phyloP scores from a whole-genome alignment of 352 stramenopile species.

The Poterioochromonas sp. region DNA sequence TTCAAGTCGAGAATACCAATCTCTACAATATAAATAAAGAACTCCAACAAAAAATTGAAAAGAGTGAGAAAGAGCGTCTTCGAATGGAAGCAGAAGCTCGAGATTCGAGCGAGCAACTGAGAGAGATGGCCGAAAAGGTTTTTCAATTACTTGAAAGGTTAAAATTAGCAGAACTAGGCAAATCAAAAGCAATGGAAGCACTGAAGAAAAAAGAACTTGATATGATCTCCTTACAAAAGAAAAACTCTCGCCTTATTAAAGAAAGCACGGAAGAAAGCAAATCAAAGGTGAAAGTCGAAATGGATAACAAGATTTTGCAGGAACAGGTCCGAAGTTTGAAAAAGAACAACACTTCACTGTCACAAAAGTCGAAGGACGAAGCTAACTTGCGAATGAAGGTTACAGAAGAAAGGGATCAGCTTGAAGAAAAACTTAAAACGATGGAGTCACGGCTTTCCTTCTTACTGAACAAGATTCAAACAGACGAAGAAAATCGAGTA shows the following conservation, averaged over 20 bases:
- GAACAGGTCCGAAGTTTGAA: slow-evolving; percentile 86
- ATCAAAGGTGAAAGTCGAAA: slow-evolving; percentile 77
- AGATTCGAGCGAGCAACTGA: slow-evolving; percentile 82
- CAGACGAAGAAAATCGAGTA: slow-evolving; percentile 74
- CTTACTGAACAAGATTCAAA: slow-evolving; percentile 91
- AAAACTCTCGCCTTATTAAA: slow-evolving; percentile 80
- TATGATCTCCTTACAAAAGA: slow-evolving; percentile 82
- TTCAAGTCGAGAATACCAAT: slow-evolving; percentile 48
- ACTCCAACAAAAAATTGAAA: slow-evolving; percentile 69
- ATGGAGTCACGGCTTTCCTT: slow-evolving; percentile 65
- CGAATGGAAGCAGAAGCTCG: slow-evolving; percentile 87
- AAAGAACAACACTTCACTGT: slow-evolving; percentile 85
- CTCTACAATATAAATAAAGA: slow-evolving; percentile 55
- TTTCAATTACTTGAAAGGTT: slow-evolving; percentile 89
- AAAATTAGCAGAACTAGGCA: slow-evolving; percentile 86
- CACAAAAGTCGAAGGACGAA: slow-evolving; percentile 45
- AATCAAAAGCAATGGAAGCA: slow-evolving; percentile 84
- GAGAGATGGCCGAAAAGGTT: slow-evolving; percentile 91
- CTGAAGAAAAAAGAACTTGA: slow-evolving; percentile 88
- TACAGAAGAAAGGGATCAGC: slow-evolving; percentile 74
- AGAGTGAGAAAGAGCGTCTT: slow-evolving; percentile 76
- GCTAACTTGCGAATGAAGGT: slow-evolving; percentile 82
- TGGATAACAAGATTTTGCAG: slow-evolving; percentile 83
- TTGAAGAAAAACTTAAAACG: slow-evolving; percentile 77
- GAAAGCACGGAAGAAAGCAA: slow-evolving; percentile 83